Evolutionary conservation across 768 basidiomycete species (phyloP).

Genomic region (Boletales sp.): DNA sequence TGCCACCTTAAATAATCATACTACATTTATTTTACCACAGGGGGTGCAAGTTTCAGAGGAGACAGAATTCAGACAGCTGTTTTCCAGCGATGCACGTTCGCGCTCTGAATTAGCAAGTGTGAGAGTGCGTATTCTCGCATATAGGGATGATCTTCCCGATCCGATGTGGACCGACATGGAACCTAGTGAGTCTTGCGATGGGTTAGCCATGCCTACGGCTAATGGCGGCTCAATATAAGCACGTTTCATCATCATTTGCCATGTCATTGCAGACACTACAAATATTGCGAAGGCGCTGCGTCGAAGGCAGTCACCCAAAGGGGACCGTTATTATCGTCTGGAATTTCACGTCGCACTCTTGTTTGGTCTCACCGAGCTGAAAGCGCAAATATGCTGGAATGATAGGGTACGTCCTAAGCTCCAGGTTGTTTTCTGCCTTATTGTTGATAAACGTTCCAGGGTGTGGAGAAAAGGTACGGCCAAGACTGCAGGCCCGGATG

Average conservation of each 20-base stretch:
- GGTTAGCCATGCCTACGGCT: neutral
- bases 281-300: neutral
- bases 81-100: neutral
- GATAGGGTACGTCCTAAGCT: slow-evolving; percentile 17
- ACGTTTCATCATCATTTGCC: slow-evolving; percentile 12
- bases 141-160: slow-evolving; percentile 6
- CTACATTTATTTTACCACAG: neutral
- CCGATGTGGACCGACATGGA: slow-evolving; percentile 12
- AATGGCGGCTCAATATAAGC: neutral
- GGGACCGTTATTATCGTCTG: neutral
- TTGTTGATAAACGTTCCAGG: neutral
- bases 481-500: neutral
- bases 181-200: neutral
- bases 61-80: slow-evolving; percentile 10
- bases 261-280: slow-evolving; percentile 7
- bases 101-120: neutral
- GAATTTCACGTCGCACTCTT: slow-evolving; percentile 34
- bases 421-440: neutral
- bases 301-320: neutral
- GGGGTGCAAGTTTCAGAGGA: slow-evolving; percentile 18
- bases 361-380: slow-evolving; percentile 43
- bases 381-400: slow-evolving; percentile 43
- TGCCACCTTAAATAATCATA: neutral
- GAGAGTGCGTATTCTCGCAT: slow-evolving; percentile 8
- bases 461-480: neutral